Evolutionary conservation across 495 filamentous ascomycete species (phyloP).

Genomic region (Tuber brumale): DNA sequence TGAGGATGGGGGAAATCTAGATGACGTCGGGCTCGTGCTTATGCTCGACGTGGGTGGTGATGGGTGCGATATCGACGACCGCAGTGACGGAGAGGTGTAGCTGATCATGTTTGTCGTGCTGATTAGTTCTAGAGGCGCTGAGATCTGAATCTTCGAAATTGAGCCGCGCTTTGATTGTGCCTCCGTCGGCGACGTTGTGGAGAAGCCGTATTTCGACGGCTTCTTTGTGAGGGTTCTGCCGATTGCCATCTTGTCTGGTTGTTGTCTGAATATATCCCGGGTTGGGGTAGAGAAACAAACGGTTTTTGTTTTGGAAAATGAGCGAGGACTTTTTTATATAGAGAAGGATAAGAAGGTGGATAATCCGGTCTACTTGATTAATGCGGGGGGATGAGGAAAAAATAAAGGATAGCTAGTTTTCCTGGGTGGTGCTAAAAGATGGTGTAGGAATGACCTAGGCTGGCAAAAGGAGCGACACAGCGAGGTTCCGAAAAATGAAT

Average conservation of each 20-base stretch:
- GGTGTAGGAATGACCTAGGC: not conserved
- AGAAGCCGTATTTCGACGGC: slow-evolving; percentile 34
- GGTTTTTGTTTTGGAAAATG: not conserved
- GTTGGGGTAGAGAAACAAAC: not conserved
- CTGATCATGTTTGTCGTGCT: slow-evolving; percentile 95
- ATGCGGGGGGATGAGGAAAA: not conserved
- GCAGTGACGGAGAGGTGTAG: slow-evolving; percentile 80
- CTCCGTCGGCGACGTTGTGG: slow-evolving; percentile 44
- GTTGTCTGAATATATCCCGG: not conserved
- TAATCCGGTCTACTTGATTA: not conserved
- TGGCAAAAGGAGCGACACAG: not conserved
- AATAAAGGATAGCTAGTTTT: not conserved
- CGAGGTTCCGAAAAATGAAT: not conserved
- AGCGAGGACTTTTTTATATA: not conserved
- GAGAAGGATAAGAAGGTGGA: slow-evolving; percentile 1
- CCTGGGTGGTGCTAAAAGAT: not conserved
- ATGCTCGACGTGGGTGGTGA: slow-evolving; percentile 70
- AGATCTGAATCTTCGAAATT: slow-evolving; percentile 59
- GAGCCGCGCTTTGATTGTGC: slow-evolving; percentile 23
- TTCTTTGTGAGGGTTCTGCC: slow-evolving; percentile 34
- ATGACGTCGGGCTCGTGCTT: slow-evolving; percentile 50
- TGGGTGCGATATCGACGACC: slow-evolving; percentile 46
- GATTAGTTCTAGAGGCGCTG: slow-evolving; percentile 73
- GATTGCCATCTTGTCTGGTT: slow-evolving; percentile 28
- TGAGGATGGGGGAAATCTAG: slow-evolving; percentile 26